phyloP scores from a whole-genome alignment of 2,329 filamentous ascomycete genomes.

The Colletotrichum godetiae region DNA sequence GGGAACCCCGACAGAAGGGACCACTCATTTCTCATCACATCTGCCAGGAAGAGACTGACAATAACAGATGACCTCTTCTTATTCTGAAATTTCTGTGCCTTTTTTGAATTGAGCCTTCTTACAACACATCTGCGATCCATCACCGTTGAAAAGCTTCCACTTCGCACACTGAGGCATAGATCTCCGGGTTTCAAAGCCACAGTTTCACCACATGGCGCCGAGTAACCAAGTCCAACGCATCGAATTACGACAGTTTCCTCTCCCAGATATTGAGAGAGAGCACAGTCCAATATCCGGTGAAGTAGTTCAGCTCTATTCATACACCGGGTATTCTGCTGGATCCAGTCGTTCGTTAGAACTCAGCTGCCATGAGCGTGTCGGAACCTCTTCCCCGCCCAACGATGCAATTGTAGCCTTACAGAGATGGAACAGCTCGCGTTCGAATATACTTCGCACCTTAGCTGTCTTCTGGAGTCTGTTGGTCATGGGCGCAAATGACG shows the following conservation, averaged over 20 bases:
- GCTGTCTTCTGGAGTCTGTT: constrained; percentile 71
- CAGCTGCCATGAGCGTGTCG: not conserved
- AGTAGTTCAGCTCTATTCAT: not conserved
- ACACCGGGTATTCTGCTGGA: not conserved
- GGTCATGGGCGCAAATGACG: constrained; percentile 77
- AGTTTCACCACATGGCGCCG: not conserved
- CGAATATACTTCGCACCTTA: constrained; percentile 68
- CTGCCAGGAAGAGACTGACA: not conserved
- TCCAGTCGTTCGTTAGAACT: not conserved
- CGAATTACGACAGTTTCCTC: not conserved
- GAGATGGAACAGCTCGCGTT: constrained; percentile 70
- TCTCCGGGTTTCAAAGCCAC: not conserved
- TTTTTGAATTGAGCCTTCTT: no score
- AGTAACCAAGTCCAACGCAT: not conserved
- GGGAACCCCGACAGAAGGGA: not conserved
- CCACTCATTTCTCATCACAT: not conserved
- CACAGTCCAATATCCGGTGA: not conserved
- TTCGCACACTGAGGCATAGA: not conserved
- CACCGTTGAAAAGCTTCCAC: not conserved
- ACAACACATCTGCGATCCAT: not conserved
- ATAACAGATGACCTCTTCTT: not conserved
- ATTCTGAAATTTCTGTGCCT: not conserved
- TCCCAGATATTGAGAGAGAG: not conserved
- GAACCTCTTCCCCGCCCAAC: not conserved
- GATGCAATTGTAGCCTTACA: constrained; percentile 49